Evolutionary conservation across 148 eudicot genomes (phyloP).

Genomic region (Nyssa sinensis): DNA sequence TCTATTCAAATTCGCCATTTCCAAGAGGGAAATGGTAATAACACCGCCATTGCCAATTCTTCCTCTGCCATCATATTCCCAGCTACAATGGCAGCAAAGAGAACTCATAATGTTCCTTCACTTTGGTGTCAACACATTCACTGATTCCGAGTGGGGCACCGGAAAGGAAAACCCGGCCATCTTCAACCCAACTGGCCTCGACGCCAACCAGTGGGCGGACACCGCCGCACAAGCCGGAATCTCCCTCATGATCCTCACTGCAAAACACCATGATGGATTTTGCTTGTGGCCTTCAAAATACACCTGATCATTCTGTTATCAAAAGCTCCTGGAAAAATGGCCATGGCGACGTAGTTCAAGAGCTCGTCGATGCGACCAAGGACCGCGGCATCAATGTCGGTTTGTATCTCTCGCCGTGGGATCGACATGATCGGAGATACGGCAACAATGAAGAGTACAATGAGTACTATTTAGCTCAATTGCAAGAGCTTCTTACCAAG

Average conservation of each 20-base stretch:
- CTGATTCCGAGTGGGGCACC: conserved; percentile 79
- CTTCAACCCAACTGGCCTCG: conserved; percentile 63
- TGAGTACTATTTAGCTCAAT: conserved; percentile 84
- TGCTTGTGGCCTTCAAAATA: conserved; percentile 92
- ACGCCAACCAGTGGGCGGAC: conserved; percentile 68
- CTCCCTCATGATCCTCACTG: conserved; percentile 69
- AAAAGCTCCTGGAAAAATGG: conserved; percentile 71
- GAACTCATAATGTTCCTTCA: conserved; percentile 90
- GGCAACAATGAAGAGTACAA: conserved; percentile 63
- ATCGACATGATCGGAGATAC: conserved; percentile 78
- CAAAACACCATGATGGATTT: conserved; percentile 97
- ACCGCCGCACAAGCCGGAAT: conserved; percentile 60
- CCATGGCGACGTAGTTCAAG: conserved; percentile 70
- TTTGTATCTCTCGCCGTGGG: conserved; percentile 92
- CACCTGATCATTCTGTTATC: conserved; percentile 69
- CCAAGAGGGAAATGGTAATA: conserved; percentile 19
- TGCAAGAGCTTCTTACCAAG: conserved; percentile 83
- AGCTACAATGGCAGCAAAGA: conserved; percentile 83
- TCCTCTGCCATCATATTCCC: conserved; percentile 73
- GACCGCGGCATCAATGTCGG: conserved; percentile 70
- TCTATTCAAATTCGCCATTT: conserved; percentile 7
- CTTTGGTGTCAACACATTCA: conserved; percentile 90
- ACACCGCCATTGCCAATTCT: conserved; percentile 83
- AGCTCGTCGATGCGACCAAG: conserved; percentile 52
- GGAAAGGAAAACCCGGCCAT: conserved; percentile 64